Evolutionary conservation across 768 basidiomycete species (phyloP), one percentile per base, ranked within the genome.

Genomic region (Daedalea quercina): DNA sequence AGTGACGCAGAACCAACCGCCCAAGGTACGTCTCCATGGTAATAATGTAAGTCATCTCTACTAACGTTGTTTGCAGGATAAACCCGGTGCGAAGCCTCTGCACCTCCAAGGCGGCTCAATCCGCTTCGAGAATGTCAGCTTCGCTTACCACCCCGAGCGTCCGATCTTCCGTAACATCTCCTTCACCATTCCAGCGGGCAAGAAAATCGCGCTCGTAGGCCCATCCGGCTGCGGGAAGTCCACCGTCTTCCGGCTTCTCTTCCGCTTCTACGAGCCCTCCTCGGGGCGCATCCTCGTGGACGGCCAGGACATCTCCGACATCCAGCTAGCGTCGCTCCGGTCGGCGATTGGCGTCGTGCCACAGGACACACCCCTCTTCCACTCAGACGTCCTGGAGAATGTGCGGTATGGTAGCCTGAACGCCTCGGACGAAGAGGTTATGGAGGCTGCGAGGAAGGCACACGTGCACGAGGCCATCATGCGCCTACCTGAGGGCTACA

Each of bases 221-320:
- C 94, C 96, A 0, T 94, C 90, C 0, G 96, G 96, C 11, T 96
- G 93, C 63, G 96, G 96, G 3, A 99, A 99, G 71, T 95, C 93
- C 15, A 99, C 96, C 3, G 83, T 99, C 48, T 89, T 98, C 73
- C 83, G 95, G 9, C 83, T 99, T 0, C 47, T 65, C 22, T 98
- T 89, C 74, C 78, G 95, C 24, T 98, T 97, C 78, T 99, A 98
- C 67, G 84, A 92, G 40, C 92, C 93, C 0, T 66, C 75, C 0
- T 75, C 79, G 0, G 96, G 96, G 1, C 70, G 74, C n/a, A 97
- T 99, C 57, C 71, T 80, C 49, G 79, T 93, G 52, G 94, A 98
- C 67, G 90, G 81, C 7, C 95, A 99, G 69, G 84, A 94, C 64
- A 81, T 98, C 55, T 73, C 78, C 43, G 74, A 80, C 1, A 70